phyloP scores from a whole-genome alignment of 192 early-diverging fungal genomes.

The Linnemannia schmuckeri region DNA sequence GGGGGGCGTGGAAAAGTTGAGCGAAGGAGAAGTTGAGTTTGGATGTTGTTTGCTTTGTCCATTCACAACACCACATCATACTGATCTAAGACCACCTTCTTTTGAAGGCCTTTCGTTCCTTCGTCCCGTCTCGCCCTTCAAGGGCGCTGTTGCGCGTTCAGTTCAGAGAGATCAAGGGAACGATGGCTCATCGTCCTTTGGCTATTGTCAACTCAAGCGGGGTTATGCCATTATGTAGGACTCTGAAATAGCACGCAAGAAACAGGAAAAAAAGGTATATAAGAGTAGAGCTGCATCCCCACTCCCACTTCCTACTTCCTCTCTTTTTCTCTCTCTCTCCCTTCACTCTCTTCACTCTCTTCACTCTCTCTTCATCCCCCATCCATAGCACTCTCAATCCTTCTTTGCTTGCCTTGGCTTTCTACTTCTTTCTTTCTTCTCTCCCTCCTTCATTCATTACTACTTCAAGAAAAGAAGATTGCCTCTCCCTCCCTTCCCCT shows the following conservation, averaged over 20 bases:
- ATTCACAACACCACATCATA: not conserved
- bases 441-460: not conserved
- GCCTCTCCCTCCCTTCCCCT: not conserved
- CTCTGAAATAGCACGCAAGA: not conserved
- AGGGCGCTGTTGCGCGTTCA: not conserved
- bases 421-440: not conserved
- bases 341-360: not conserved
- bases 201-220: not conserved
- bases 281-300: not conserved
- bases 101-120: not conserved
- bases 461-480: not conserved
- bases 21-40: not conserved
- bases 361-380: not conserved
- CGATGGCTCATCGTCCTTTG: not conserved
- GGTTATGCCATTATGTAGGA: not conserved
- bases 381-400: not conserved
- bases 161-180: not conserved
- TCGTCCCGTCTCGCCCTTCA: not conserved
- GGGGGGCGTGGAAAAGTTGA: conserved; percentile 1
- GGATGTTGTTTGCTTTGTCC: not conserved
- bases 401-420: not conserved
- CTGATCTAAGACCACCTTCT: conserved; percentile 1
- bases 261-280: not conserved
- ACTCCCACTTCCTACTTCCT: not conserved
- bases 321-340: not conserved